phyloP scores from a whole-genome alignment of 2,329 filamentous ascomycete genomes.

The Fusarium burgessii region DNA sequence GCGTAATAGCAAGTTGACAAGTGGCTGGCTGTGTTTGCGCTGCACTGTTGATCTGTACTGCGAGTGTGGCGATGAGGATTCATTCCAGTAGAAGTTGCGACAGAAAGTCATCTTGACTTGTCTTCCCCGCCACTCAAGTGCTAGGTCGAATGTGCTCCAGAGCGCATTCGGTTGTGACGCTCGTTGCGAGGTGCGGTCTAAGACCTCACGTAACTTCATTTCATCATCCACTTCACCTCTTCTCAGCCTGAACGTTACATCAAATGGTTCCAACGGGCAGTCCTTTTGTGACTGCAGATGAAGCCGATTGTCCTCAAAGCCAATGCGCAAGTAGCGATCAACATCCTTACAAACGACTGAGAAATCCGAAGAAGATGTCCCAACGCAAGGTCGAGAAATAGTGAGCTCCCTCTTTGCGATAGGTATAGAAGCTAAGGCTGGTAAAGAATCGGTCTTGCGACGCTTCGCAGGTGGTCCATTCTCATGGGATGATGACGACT shows the following conservation, averaged over 20 bases:
- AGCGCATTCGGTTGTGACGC: conserved; percentile 48
- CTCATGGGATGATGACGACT: conserved; percentile 16
- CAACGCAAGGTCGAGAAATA: conserved; percentile 45
- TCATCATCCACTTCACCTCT: conserved; percentile 40
- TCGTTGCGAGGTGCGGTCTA: conserved; percentile 16
- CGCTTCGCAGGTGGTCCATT: conserved; percentile 48
- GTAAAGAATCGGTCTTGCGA: conserved; percentile 43
- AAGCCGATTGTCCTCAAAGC: conserved; percentile 20
- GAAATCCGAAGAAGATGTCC: conserved; percentile 10
- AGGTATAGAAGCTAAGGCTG: conserved; percentile 38
- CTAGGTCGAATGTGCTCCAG: conserved; percentile 51
- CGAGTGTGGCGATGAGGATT: conserved; percentile 50
- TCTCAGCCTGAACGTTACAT: conserved; percentile 37
- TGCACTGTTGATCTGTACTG: conserved; percentile 48
- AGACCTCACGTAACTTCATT: conserved; percentile 7
- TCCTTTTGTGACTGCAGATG: conserved; percentile 29
- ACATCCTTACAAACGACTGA: conserved; percentile 32
- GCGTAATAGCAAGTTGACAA: conserved; percentile 55
- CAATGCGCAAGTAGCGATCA: conserved; percentile 40
- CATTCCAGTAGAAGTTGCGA: conserved; percentile 59
- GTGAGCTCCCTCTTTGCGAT: conserved; percentile 44
- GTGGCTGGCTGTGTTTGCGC: conserved; percentile 49
- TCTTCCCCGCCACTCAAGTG: conserved; percentile 45
- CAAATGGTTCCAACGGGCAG: conserved; percentile 15
- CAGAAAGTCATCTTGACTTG: conserved; percentile 48